These are phyloP conservation scores for Inga oerstediana DNA, from an alignment of 306 rosid genomes.

Conservation along the genomic window DNA sequence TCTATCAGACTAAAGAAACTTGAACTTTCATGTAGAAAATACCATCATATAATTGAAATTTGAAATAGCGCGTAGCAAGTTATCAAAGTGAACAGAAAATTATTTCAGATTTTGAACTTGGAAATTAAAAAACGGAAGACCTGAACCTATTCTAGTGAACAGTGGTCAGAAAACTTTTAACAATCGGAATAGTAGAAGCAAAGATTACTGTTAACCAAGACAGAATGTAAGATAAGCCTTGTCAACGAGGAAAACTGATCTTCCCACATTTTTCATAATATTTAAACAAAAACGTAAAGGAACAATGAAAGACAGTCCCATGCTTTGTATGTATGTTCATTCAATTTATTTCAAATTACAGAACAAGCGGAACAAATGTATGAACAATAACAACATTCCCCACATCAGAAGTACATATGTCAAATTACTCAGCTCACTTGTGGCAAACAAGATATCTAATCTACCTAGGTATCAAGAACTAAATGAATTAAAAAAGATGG, in stretches of 20 bases:
- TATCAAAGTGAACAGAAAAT: background rate
- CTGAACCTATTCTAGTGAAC: background rate
- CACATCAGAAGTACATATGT: background rate
- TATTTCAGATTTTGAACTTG: background rate
- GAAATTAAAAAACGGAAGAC: background rate
- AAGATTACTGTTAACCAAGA: background rate
- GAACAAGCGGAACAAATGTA: background rate
- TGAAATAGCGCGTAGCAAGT: background rate
- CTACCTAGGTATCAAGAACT: background rate
- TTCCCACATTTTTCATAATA: background rate
- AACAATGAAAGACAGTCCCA: background rate
- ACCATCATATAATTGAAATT: background rate
- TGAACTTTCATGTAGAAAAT: background rate
- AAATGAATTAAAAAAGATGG: background rate
- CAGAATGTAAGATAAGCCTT: slow-evolving; percentile 4
- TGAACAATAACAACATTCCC: background rate
- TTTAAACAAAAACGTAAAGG: background rate
- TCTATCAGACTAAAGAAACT: background rate
- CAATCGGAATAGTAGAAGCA: background rate
- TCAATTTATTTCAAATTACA: slow-evolving; percentile 6
- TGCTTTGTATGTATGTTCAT: background rate
- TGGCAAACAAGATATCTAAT: background rate
- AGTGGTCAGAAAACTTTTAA: slow-evolving; percentile 1
- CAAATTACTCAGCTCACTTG: background rate
- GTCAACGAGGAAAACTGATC: slow-evolving; percentile 1